Evolutionary conservation across 169 alveolate species (phyloP), one percentile per base, ranked within the genome.

Genomic region (Eimeria sp.): DNA sequence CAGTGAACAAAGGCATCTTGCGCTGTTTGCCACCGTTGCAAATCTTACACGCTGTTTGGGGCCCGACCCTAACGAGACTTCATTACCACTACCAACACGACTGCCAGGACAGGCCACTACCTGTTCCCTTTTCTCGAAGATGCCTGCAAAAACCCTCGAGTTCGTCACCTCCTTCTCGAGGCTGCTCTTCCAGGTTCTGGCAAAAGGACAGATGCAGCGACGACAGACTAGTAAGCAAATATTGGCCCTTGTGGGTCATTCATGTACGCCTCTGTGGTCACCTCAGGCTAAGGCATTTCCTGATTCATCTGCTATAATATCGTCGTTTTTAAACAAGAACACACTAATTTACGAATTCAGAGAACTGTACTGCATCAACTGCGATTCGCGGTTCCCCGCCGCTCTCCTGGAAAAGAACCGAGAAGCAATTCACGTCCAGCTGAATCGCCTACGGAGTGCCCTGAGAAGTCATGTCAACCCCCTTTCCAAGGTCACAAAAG

Each of bases 241-340:
- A 16, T 83, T 83, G 91, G 91, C 91, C 40, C 70, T 83, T 5
- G 57, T 83, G 75, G 91, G 91, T 27, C 91, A 83, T 83, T 83
- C 91, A 20, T 83, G 91, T 22, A 76, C 40, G 45, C 91, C 57
- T 13, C 27, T 83, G 25, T 83, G 91, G 91, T 13, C 57, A 34
- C 47, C 27, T 49, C n/a, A 47, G 9, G 49, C n/a, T 47, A 4
- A 25, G 88, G 88, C 88, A 10, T 47, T 45, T 25, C 88, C 88
- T 78, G 88, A 78, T 25, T 7, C 67, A 2, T 49, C 45, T 0
- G 75, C 73, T 25, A 30, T 22, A 6, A 16, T 58, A 5, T 11
- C 76, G 10, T 83, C 91, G 67, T 49, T 57, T 57, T 18, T 57
- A 61, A 47, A 20, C 67, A 57, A 61, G 40, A 27, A 34, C 75